phyloP scores from a whole-genome alignment of 768 basidiomycete species.

The Tricholoma matsutake region DNA sequence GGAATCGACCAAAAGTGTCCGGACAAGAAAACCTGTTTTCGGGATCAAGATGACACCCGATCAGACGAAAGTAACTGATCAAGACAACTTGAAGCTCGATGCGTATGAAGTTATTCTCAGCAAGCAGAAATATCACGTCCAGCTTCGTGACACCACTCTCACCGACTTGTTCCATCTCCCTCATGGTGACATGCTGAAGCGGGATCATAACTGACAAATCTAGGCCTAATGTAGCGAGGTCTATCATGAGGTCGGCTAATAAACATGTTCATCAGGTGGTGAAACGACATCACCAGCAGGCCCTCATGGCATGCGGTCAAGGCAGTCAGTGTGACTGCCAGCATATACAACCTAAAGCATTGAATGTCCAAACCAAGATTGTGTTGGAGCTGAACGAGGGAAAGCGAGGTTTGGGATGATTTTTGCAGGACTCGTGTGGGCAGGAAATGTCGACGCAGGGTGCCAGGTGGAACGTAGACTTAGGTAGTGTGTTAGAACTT shows the following conservation, averaged over 20 bases:
- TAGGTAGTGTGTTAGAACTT: too few species aligned
- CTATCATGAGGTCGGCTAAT: background rate
- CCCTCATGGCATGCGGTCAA: background rate
- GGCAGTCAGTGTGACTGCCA: too few species aligned
- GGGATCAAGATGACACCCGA: too few species aligned
- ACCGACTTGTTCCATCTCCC: constrained; percentile 20
- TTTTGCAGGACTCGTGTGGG: too few species aligned
- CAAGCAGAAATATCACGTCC: constrained; percentile 41
- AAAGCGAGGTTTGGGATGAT: too few species aligned
- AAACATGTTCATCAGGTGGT: background rate
- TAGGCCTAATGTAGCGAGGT: background rate
- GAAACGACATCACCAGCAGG: background rate
- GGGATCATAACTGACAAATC: background rate
- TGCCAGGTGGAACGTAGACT: too few species aligned
- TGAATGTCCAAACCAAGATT: too few species aligned
- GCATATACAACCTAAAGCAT: too few species aligned
- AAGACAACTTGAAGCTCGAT: constrained; percentile 34
- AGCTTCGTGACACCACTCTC: constrained; percentile 6
- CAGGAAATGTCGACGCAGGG: too few species aligned
- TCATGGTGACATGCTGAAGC: background rate
- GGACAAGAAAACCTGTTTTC: too few species aligned
- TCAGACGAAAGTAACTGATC: constrained; percentile 8
- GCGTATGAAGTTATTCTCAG: constrained; percentile 51
- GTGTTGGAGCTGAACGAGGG: too few species aligned
- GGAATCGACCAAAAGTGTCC: too few species aligned